These are phyloP conservation scores for Solanum phureja DNA, from an alignment of 257 asterid species.

Conservation along the genomic window DNA sequence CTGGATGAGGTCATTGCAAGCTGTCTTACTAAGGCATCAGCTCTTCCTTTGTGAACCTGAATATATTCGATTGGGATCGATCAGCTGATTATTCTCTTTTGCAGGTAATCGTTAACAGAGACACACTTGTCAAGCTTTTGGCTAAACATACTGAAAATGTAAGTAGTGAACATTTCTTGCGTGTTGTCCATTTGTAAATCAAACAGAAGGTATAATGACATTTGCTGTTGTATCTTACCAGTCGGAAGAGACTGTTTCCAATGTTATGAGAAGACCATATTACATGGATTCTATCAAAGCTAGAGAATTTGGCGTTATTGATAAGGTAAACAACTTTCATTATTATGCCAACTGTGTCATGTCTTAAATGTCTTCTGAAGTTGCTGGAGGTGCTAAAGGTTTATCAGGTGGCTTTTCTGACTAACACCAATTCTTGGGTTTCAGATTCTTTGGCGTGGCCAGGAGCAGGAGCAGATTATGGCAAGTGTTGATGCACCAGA, in stretches of 20 bases:
- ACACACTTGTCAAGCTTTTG: constrained; percentile 56
- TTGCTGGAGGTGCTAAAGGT: neutral
- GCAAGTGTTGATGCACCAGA: constrained; percentile 59
- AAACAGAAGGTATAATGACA: neutral
- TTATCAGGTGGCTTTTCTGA: neutral
- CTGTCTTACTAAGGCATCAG: neutral
- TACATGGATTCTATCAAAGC: constrained; percentile 73
- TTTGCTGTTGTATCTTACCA: constrained; percentile 14
- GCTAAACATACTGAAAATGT: constrained; percentile 90
- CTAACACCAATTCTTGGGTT: constrained; percentile 15
- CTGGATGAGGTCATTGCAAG: neutral
- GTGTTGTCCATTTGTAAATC: neutral
- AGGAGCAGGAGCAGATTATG: constrained; percentile 72
- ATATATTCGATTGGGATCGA: neutral
- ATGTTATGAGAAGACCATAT: constrained; percentile 55
- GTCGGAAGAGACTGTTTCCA: constrained; percentile 64
- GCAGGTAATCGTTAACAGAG: constrained; percentile 65
- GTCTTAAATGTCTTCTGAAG: neutral
- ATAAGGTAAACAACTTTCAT: constrained; percentile 42
- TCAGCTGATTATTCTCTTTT: constrained; percentile 6
- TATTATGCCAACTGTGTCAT: neutral
- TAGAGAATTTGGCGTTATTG: constrained; percentile 78
- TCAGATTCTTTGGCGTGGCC: constrained; percentile 82
- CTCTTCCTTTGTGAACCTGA: neutral
- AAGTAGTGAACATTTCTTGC: constrained; percentile 21